Evolutionary conservation across 768 basidiomycete genomes (phyloP), one percentile per base, ranked within the genome.

Genomic region (Hypsizygus marmoreus): DNA sequence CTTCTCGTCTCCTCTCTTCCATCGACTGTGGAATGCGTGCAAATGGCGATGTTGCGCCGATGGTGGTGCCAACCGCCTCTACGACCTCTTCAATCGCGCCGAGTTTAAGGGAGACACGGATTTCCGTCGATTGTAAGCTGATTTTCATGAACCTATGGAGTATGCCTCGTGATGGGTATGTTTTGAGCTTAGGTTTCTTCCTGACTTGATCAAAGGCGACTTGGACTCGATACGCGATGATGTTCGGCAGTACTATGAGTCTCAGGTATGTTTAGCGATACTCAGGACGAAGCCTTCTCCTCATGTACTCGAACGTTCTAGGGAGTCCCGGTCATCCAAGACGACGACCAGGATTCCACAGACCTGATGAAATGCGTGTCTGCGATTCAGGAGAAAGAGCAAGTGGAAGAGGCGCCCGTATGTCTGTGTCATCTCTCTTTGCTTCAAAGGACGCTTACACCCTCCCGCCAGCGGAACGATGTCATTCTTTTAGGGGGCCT

Each of bases 341-440:
- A 97, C 57, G 53, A 69, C 0, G 81, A 88, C 60, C 85, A 92
- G 61, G 66, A 91, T 59, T 79, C 91, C n/a, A 98, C 95, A 0
- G 97, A 99, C 63, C 76, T 99, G 47, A 92, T 91, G 87, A 99
- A 99, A 67, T 98, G 94, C 57, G 67, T 98, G 2, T 35, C 55
- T 5, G 74, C 82, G 4, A 59, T 97, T 3, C 63, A 79, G 37
- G 77, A 79, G 42, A 74, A 72, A 47, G 91, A 94, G 56, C 47
- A 55, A 13, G 51, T 54, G 1, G 70, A 74, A 35, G 63, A 62
- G 6, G 58, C 54, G 42, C 50, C 68, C 53, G 82, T 80, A 39
- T 37, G 66, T 60, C 14, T 11, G 25, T 16, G n/a, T n/a, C 13
- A 3, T 6, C 30, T 7, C 6, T 39, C 36, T 43, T 25, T 35